Conservation (phyloP, 371 early-diverging fungal genomes). For the Actinomucor elegans region DNA sequence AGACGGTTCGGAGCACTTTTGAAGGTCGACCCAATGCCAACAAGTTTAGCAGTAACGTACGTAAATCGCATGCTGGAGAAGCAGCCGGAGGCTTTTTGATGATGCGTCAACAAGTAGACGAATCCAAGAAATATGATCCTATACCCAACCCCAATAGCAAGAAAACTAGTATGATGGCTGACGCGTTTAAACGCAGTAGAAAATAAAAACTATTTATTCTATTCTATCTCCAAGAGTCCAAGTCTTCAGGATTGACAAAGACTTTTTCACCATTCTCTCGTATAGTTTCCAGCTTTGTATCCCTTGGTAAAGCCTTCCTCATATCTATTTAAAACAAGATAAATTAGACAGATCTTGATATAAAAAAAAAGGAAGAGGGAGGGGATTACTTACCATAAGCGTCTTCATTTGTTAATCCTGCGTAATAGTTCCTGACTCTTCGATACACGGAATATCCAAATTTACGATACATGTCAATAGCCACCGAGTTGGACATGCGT, state of each 20-base stretch:
- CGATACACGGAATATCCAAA: conserved; percentile 95
- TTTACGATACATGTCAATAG: conserved; percentile 94
- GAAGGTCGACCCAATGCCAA: conserved; percentile 4
- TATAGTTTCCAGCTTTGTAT: conserved; percentile 68
- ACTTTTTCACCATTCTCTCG: conserved; percentile 63
- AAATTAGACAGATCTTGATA: too few relatives aligned
- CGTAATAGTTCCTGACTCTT: conserved; percentile 90
- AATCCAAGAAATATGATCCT: not conserved
- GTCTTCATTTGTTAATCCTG: conserved; percentile 70
- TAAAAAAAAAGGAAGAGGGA: not conserved
- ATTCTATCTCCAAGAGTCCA: conserved; percentile 47
- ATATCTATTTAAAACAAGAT: too few relatives aligned
- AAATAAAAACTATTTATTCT: not conserved
- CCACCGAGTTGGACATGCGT: conserved; percentile 91
- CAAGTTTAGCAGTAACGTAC: conserved; percentile 6
- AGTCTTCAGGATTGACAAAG: conserved; percentile 58
- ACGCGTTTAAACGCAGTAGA: conserved; percentile 2
- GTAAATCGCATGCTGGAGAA: conserved; percentile 39
- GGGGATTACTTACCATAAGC: conserved; percentile 75
- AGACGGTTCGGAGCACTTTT: conserved; percentile 8
- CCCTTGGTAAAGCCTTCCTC: conserved; percentile 84
- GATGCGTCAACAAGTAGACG: conserved; percentile 35
- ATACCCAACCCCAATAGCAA: not conserved
- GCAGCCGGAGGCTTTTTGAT: conserved; percentile 46
- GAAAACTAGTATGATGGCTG: not conserved